These are phyloP conservation scores for Annulohypoxylon moriforme DNA, from an alignment of 495 filamentous ascomycete genomes.

Conservation along the genomic window DNA sequence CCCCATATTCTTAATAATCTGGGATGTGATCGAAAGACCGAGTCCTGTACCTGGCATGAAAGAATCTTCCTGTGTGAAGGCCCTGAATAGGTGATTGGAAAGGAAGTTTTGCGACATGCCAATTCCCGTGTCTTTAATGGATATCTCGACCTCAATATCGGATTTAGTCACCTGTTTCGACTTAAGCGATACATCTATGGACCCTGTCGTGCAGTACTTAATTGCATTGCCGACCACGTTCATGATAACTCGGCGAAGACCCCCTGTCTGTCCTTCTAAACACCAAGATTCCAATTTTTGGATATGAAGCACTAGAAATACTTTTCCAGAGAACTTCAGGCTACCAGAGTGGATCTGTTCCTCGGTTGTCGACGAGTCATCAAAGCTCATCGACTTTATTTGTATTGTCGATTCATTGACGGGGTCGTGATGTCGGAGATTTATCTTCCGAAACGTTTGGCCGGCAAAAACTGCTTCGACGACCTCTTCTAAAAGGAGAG, in stretches of 20 bases:
- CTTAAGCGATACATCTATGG: constrained; percentile 69
- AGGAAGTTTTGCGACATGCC: constrained; percentile 78
- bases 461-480: constrained; percentile 70
- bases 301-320: constrained; percentile 39
- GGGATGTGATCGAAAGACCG: constrained; percentile 74
- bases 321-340: constrained; percentile 37
- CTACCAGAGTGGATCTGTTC: constrained; percentile 42
- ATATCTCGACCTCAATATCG: constrained; percentile 54
- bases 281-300: constrained; percentile 39
- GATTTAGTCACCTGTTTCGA: constrained; percentile 34
- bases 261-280: constrained; percentile 68
- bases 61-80: constrained; percentile 77
- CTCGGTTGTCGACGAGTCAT: constrained; percentile 25
- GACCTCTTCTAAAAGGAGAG: constrained; percentile 67
- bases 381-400: constrained; percentile 22
- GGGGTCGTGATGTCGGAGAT: constrained; percentile 36
- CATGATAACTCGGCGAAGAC: constrained; percentile 79
- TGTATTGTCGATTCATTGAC: constrained; percentile 25
- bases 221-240: constrained; percentile 86
- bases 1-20: constrained; percentile 69
- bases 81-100: constrained; percentile 72
- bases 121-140: constrained; percentile 71
- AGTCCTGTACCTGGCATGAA: constrained; percentile 75
- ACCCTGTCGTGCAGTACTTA: constrained; percentile 78
- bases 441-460: constrained; percentile 43